Conservation (phyloP, 78 protist species). For the Dictyostelium intermedium region DNA sequence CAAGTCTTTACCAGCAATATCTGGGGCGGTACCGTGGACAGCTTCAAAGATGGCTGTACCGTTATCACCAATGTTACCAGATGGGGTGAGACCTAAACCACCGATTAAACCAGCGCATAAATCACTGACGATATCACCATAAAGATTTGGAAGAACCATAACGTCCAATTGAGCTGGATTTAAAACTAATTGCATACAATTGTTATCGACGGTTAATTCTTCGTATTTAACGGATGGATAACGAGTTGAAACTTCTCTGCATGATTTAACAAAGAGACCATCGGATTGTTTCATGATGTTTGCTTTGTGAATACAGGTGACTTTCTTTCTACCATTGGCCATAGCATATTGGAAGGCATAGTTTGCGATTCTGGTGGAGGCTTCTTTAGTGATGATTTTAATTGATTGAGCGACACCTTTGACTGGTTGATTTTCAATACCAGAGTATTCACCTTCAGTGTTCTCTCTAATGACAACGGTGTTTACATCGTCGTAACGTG, state of each 20-base stretch:
- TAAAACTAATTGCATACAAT: slow-evolving; percentile 86
- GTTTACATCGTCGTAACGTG: slow-evolving; percentile 90
- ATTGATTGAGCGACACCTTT: slow-evolving; percentile 80
- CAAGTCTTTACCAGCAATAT: slow-evolving; percentile 85
- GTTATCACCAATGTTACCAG: slow-evolving; percentile 89
- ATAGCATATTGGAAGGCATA: slow-evolving; percentile 89
- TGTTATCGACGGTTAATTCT: slow-evolving; percentile 86
- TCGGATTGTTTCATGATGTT: slow-evolving; percentile 90
- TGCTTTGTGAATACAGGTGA: slow-evolving; percentile 92
- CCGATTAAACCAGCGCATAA: slow-evolving; percentile 91
- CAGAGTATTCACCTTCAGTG: slow-evolving; percentile 95
- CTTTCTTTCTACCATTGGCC: slow-evolving; percentile 71
- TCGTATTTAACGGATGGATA: slow-evolving; percentile 87
- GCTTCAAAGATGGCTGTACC: slow-evolving; percentile 90
- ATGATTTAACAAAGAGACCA: slow-evolving; percentile 88
- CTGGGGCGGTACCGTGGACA: slow-evolving; percentile 92
- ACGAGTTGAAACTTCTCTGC: slow-evolving; percentile 86
- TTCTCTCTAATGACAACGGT: slow-evolving; percentile 92
- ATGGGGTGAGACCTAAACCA: slow-evolving; percentile 91
- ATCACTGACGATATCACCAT: slow-evolving; percentile 93
- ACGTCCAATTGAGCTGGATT: slow-evolving; percentile 90
- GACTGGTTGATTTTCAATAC: slow-evolving; percentile 89
- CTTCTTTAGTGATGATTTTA: slow-evolving; percentile 87
- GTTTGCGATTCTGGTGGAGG: slow-evolving; percentile 84
- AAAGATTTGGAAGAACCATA: slow-evolving; percentile 90